Conservation (phyloP, 2,329 filamentous ascomycete species). For the Dothistroma pini region DNA sequence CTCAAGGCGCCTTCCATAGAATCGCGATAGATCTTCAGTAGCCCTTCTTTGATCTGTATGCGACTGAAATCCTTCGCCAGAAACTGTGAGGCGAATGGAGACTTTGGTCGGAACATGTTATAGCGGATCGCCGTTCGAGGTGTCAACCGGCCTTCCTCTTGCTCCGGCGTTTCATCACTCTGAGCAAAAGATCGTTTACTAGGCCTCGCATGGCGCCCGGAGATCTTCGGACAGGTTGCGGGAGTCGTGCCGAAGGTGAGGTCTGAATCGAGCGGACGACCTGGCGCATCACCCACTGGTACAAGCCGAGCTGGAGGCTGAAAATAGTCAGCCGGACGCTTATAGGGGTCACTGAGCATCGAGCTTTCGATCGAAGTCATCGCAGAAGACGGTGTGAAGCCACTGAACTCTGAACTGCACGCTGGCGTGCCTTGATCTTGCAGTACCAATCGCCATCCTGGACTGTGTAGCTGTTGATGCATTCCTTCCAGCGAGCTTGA, state of each 20-base stretch:
- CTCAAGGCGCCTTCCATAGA: constrained; percentile 20
- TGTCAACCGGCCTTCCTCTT: not conserved
- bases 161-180: not conserved
- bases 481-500: not conserved
- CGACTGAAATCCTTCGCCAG: constrained; percentile 14
- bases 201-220: not conserved
- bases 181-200: not conserved
- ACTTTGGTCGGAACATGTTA: constrained; percentile 8
- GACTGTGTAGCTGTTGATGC: not conserved
- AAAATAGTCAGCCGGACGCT: not conserved
- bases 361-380: not conserved
- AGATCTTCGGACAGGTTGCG: no score
- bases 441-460: not conserved
- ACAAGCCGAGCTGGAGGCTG: not conserved
- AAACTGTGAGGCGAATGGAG: constrained; percentile 14
- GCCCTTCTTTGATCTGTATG: constrained; percentile 14
- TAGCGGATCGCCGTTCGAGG: constrained; percentile 2
- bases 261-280: not conserved
- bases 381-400: not conserved
- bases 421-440: not conserved
- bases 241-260: not conserved
- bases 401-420: not conserved
- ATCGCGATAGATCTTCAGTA: constrained; percentile 21
- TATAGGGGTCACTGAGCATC: not conserved
- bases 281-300: not conserved